phyloP scores from a whole-genome alignment of 192 early-diverging fungal species.

The Spinellus fusiger region DNA sequence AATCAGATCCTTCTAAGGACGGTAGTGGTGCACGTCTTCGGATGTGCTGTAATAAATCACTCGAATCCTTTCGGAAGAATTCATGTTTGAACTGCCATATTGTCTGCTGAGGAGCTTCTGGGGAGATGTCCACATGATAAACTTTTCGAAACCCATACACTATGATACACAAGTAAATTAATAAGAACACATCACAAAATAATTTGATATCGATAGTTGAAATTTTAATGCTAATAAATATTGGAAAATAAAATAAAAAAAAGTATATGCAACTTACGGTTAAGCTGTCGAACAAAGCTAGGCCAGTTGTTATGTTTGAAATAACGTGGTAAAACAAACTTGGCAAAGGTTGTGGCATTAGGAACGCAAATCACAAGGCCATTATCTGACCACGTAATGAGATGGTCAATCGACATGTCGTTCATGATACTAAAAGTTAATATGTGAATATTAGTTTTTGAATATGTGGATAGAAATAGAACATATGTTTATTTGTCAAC shows the following conservation, averaged over 20 bases:
- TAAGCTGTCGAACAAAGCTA: slow-evolving; percentile 20
- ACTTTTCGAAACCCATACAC: slow-evolving; percentile 24
- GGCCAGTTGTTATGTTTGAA: slow-evolving; percentile 25
- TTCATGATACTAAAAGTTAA: slow-evolving; percentile 10
- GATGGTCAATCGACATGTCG: slow-evolving; percentile 2
- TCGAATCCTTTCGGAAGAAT: slow-evolving; percentile 4
- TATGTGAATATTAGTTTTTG: neutral
- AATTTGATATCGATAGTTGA: too few species aligned
- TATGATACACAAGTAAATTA: neutral
- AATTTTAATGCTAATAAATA: neutral
- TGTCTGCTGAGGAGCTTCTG: neutral
- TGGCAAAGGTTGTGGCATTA: slow-evolving; percentile 12
- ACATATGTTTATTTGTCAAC: neutral
- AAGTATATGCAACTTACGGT: slow-evolving; percentile 5
- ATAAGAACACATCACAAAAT: neutral
- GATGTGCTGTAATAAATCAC: slow-evolving; percentile 6
- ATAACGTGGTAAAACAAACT: slow-evolving; percentile 12
- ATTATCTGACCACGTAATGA: slow-evolving; percentile 20
- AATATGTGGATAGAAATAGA: neutral
- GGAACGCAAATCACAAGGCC: slow-evolving; percentile 13
- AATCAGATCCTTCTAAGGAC: too few species aligned
- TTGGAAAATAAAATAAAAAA: neutral
- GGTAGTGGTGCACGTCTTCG: slow-evolving; percentile 6
- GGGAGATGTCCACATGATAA: slow-evolving; percentile 11
- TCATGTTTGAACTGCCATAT: slow-evolving; percentile 22